A percentile compares a stretch with the other conserved stretches of the same genome.
phyloP scores from a whole-genome alignment of 495 filamentous ascomycete species.

The Emericellopsis terricola region DNA sequence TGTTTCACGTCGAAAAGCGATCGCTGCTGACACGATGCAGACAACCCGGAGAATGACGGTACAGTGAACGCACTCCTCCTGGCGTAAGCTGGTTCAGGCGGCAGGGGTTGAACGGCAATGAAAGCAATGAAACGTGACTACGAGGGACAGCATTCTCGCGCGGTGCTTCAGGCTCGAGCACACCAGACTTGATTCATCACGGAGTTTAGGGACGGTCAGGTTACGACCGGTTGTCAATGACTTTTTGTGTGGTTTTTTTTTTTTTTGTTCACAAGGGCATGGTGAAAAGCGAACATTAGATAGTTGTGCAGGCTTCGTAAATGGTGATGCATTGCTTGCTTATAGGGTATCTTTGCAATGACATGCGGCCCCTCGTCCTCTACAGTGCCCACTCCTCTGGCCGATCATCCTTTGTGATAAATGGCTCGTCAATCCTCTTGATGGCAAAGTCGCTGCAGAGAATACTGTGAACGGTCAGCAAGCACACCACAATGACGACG shows the following conservation, averaged over 20 bases:
- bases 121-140: too few relatives aligned
- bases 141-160: too few relatives aligned
- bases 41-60: constrained; percentile 69
- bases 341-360: too few relatives aligned
- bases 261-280: too few relatives aligned
- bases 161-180: background rate
- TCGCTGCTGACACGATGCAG: constrained; percentile 7
- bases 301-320: too few relatives aligned
- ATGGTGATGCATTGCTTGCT: too few relatives aligned
- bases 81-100: too few relatives aligned
- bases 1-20: background rate
- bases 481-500: background rate
- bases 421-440: constrained; percentile 81
- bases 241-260: too few relatives aligned
- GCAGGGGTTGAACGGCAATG: too few relatives aligned
- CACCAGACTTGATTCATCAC: background rate
- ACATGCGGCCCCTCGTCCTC: too few relatives aligned
- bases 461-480: constrained; percentile 30
- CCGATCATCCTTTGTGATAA: constrained; percentile 53
- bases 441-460: constrained; percentile 89
- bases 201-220: background rate
- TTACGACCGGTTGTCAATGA: too few relatives aligned
- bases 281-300: too few relatives aligned
- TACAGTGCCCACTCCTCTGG: constrained; percentile 75
- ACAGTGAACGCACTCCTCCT: constrained; percentile 34